Base-by-base conservation (phyloP, 208 protist species). In the Trichomonas tenax region DNA sequence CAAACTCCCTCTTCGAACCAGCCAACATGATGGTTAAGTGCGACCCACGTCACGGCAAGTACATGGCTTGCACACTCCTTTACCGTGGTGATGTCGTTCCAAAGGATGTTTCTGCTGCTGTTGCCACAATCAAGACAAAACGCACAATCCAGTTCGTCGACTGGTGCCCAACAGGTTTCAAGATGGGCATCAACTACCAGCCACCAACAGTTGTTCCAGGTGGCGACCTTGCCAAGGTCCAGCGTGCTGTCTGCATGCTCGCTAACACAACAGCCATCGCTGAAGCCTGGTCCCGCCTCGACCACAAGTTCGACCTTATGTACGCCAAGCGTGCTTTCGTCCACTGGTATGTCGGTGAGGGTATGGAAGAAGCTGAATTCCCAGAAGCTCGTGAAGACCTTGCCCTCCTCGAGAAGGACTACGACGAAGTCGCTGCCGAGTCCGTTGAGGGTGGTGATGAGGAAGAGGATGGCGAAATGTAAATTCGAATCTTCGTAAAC, bases 21-120 rank as follows among this genome's bases (percentile, higher is more conserved):
- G 99, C 97, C 98, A 99, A 97, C 98, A 98, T 98, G 97, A 98
- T 99, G 98, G 96, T 97, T 48, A 90, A 99, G 97, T 99, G 98
- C 97, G 98, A 99, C 97, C 99, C 98, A 96, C 97, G 98, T 95
- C 97, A 98, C 96, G 98, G 99, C 96, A 99, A 99, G 97, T 99
- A 99, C 98, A 99, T 99, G 98, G 98, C 99, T 72, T 99, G 98
- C 97, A 99, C 98, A 97, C 96, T 99, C 96, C 98, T 99, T 98
- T 99, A 99, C 98, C 98, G 99, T 96, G 99, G 99, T 97, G 98
- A 99, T 97, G 98, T 99, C 88, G 98, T 99, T 95, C 98, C 98
- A 88, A 99, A 99, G 97, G 99, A 99, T 96, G 99, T 99, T 63
- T 98, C 98, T 97, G 98, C 98, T 84, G 98, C 98, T 48, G 98